Conservation (phyloP, 495 filamentous ascomycete species). For the Trichoderma gamsii region DNA sequence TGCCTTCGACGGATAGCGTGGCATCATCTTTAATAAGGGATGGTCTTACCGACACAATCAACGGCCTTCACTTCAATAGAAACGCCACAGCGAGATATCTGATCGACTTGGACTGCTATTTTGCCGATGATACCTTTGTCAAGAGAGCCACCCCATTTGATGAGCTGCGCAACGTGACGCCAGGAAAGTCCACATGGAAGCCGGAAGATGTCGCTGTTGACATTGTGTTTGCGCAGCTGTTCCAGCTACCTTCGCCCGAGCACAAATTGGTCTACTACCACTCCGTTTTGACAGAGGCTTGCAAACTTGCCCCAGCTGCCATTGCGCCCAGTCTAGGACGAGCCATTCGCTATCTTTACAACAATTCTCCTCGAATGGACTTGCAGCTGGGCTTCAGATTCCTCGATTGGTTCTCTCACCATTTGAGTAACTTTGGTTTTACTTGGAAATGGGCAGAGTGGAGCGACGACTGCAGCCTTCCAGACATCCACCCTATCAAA, state of each 20-base stretch:
- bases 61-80: conserved; percentile 87
- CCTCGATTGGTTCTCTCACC: conserved; percentile 96
- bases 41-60: conserved; percentile 85
- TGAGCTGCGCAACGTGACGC: conserved; percentile 67
- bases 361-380: conserved; percentile 72
- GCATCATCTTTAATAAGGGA: conserved; percentile 79
- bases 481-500: conserved; percentile 76
- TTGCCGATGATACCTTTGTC: conserved; percentile 78
- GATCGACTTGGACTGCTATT: conserved; percentile 93
- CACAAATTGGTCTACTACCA: conserved; percentile 98
- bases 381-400: conserved; percentile 82
- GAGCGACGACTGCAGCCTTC: conserved; percentile 77
- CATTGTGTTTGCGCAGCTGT: conserved; percentile 91
- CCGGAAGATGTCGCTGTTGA: conserved; percentile 96
- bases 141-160: conserved; percentile 91
- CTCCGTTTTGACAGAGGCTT: conserved; percentile 85
- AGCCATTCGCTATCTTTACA: conserved; percentile 88
- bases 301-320: conserved; percentile 89
- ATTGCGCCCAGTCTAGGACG: conserved; percentile 93
- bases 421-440: conserved; percentile 97
- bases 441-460: conserved; percentile 99
- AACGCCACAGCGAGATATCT: conserved; percentile 79
- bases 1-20: conserved; percentile 68
- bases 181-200: conserved; percentile 80
- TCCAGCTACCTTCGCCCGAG: conserved; percentile 77